Evolutionary conservation across 352 stramenopile species (phyloP).

Genomic region (Globisporangium acanthophoron): DNA sequence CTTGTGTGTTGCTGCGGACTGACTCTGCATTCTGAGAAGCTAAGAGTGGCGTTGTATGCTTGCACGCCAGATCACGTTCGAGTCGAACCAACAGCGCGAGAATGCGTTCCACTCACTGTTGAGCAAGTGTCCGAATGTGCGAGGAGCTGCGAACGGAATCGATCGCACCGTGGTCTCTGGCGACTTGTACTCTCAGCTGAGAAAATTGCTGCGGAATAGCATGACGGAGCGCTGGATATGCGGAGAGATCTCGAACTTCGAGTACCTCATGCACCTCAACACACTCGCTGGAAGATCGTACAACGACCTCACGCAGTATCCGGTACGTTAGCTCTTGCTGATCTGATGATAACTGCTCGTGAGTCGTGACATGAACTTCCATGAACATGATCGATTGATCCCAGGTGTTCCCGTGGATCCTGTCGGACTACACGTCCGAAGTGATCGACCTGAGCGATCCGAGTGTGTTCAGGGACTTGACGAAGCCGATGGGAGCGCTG

Average conservation of each 20-base stretch:
- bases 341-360: no score
- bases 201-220: slow-evolving; percentile 62
- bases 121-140: slow-evolving; percentile 64
- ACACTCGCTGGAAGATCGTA: slow-evolving; percentile 94
- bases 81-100: slow-evolving; percentile 54
- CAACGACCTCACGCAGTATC: slow-evolving; percentile 98
- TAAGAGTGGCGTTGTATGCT: not conserved
- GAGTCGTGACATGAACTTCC: no score
- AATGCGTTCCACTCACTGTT: slow-evolving; percentile 72
- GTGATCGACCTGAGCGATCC: slow-evolving; percentile 92
- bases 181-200: slow-evolving; percentile 63
- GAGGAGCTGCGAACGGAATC: slow-evolving; percentile 55
- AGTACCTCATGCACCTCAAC: slow-evolving; percentile 97
- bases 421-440: slow-evolving; percentile 93
- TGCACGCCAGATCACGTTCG: slow-evolving; percentile 49
- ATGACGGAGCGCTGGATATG: slow-evolving; percentile 77
- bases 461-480: slow-evolving; percentile 92
- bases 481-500: slow-evolving; percentile 96
- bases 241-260: slow-evolving; percentile 86
- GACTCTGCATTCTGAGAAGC: no score
- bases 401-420: slow-evolving; percentile 95
- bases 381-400: no score
- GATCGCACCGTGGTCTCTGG: slow-evolving; percentile 35
- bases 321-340: slow-evolving; percentile 30
- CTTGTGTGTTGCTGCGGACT: not conserved